These are phyloP conservation scores for Leccinum subtestaceum DNA, from an alignment of 768 basidiomycete genomes.

Conservation along the genomic window DNA sequence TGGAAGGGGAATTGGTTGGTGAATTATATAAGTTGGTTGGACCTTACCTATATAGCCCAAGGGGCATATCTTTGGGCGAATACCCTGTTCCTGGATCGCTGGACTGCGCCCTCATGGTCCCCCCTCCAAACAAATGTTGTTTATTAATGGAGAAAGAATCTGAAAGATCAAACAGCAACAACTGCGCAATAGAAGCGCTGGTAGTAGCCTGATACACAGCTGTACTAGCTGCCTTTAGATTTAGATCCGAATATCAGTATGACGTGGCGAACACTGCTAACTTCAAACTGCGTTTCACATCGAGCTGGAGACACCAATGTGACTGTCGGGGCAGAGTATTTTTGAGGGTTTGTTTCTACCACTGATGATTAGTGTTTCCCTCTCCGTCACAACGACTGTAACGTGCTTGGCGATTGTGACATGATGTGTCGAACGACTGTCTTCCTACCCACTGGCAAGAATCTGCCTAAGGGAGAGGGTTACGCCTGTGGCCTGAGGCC, in stretches of 20 bases:
- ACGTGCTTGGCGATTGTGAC: neutral
- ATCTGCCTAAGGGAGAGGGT: neutral
- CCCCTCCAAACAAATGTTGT: neutral
- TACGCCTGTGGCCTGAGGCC: neutral
- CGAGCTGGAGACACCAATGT: neutral
- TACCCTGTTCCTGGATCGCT: neutral
- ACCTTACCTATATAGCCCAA: neutral
- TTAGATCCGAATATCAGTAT: neutral
- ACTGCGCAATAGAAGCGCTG: neutral
- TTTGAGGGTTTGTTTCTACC: neutral
- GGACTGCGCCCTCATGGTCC: neutral
- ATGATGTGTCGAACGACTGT: no score
- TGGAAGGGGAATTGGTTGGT: neutral
- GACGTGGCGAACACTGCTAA: neutral
- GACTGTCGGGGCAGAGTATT: no score
- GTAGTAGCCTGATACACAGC: neutral
- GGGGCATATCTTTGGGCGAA: neutral
- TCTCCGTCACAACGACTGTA: neutral
- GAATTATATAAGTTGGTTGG: neutral
- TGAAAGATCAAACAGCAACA: neutral
- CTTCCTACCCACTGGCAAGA: no score
- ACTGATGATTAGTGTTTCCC: neutral
- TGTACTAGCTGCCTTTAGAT: neutral
- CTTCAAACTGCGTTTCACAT: neutral
- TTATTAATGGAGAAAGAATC: neutral